Evolutionary conservation across 1,284 basidiomycete genomes (phyloP), one percentile per base, ranked within the genome.

Genomic region (Cystobasidium slooffiae): DNA sequence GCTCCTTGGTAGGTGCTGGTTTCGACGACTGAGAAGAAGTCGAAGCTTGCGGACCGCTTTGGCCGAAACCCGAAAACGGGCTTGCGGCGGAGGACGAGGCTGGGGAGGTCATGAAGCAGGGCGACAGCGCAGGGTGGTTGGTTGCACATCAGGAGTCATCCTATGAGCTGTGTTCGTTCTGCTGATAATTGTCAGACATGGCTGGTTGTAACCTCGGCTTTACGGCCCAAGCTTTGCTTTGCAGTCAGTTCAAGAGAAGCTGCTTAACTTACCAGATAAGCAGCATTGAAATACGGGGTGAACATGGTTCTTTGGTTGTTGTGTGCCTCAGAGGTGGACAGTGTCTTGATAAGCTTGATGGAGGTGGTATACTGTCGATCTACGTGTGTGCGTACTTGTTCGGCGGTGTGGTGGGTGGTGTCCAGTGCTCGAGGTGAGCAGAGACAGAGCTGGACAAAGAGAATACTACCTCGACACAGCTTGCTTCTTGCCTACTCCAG

Each of bases 61-160:
- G 16, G 39, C 22, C 24, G 64, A 31, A 14, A 44, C 41, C 41
- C 44, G 47, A 31, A 53, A 41, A 49, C 49, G 64, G 64, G 53
- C 64, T 66, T 66, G 64, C 64, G 12, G 47, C 46, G 8, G 64
- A 53, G 6, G 64, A 66, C 9, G 64, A 55, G 44, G 64, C 53
- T 9, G 64, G 64, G 41, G 64, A 52, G 43, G 64, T 49, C 64
- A 66, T 66, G 10, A 8, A 31, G 24, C 9, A 22, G 53, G 53
- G n/a, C 51, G n/a, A 20, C 3, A 9, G 12, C 9, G n/a, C n/a
- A 18, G 51, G 8, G 8, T 53, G 24, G 9, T 7, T 22, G n/a
- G n/a, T 14, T 18, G 51, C 51, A 31, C 1, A 31, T 31, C 31
- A 31, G 31, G 31, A 31, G 31, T 31, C 31, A 31, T 31, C 31